Percentiles rank a stretch among this genome's conserved stretches.
Evolutionary conservation across 2,329 filamentous ascomycete genomes (phyloP).

Genomic region (Alternaria brassicae): DNA sequence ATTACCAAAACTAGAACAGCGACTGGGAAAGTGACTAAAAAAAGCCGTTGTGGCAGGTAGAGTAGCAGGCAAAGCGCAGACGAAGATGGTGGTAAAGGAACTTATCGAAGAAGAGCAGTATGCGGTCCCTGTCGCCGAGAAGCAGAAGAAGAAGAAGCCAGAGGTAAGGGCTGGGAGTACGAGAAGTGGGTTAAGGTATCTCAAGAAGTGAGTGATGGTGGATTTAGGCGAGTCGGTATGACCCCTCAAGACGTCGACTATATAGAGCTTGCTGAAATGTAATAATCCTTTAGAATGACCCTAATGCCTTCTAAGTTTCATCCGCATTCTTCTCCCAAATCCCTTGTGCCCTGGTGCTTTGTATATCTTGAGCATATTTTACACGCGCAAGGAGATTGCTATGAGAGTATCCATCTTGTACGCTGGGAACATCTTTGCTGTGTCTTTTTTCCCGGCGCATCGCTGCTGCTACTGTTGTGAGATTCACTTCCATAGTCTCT

Average conservation of each 20-base stretch:
- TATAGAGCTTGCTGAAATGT: neutral
- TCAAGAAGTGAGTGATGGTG: neutral
- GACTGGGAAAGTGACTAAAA: neutral
- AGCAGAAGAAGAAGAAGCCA: neutral
- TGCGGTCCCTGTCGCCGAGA: neutral
- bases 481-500: no score
- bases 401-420: slow-evolving; percentile 45
- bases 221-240: neutral
- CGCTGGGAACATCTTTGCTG: slow-evolving; percentile 49
- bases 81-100: neutral
- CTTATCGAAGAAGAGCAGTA: neutral
- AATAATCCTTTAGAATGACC: neutral
- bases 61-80: neutral
- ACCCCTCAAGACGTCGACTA: neutral
- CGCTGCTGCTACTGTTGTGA: slow-evolving; percentile 45
- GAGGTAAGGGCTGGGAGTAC: neutral
- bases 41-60: slow-evolving; percentile 3
- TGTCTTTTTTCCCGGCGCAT: slow-evolving; percentile 53
- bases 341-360: slow-evolving; percentile 31
- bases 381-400: slow-evolving; percentile 53
- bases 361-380: no score
- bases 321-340: neutral
- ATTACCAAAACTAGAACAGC: neutral
- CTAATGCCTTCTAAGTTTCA: neutral
- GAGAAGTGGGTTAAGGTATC: neutral